Base-by-base conservation (phyloP, 2,329 filamentous ascomycete genomes). In the Zopfia rhizophila region DNA sequence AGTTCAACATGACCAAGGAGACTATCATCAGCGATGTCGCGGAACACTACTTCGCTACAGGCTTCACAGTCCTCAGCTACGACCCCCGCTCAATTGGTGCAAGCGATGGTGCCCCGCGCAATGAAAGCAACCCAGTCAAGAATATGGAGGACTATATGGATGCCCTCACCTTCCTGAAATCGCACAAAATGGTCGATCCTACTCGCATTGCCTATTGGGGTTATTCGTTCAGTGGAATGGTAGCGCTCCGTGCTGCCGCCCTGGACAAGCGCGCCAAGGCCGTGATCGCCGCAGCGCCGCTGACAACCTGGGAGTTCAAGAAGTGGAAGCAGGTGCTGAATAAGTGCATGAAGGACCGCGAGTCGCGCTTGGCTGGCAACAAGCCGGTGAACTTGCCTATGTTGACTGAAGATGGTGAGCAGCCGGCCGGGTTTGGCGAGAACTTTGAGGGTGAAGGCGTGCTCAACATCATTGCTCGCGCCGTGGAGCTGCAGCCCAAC, bases 21-120 rank as follows among this genome's bases (percentile, higher is more conserved):
- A 55, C 69, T 35, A 45, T 67, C 18, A 33, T 41, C 0, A 59
- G 66, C 2, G 65, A 68, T 12, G 56, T 70, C 3, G 72, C 72
- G 4, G 53, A 62, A 14, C 42, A 39, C 3, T 72, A 74, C 43
- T 67, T 74, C 36, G 23, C 37, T 2, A 48, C 53, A 0, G 72
- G 69, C 12, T 54, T 75, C 38, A 74, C 66, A 0, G 69, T 63
- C 2, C 56, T 76, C 3, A 31, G 62, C 3, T 76, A 70, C 48
- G 74, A 77, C 35, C 62, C 68, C 0, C 65, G 75, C 4, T 58
- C 48, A 17, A 49, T 72, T 7, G 74, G 74, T 0, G 23, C 38
- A 5, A 75, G 73, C 27, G 73, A 73, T 16, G 74, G 75, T 5
- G 5, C 50, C 5, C 73, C 74, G 1, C 65, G 73, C 10, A 70